These are phyloP conservation scores for Fusarium succisae DNA, from an alignment of 2,329 filamentous ascomycete genomes.

Conservation along the genomic window DNA sequence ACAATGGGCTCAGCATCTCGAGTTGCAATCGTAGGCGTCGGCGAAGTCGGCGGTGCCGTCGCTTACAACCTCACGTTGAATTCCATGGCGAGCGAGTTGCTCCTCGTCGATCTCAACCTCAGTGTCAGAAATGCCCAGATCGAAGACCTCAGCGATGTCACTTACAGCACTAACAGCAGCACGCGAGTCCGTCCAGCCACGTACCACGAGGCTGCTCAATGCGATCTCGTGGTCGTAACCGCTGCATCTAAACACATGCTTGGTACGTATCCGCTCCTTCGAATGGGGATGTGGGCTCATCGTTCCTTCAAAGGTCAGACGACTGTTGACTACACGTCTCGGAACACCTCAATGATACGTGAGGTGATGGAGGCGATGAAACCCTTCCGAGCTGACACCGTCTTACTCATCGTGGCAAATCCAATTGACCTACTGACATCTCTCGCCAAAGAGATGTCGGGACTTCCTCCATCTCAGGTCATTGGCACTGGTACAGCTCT, in stretches of 20 bases:
- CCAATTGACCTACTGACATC: conserved; percentile 65
- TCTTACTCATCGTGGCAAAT: conserved; percentile 63
- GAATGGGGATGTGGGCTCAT: background rate
- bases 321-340: conserved; percentile 42
- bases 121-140: too few relatives aligned
- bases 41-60: too few relatives aligned
- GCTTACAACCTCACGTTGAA: too few relatives aligned
- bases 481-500: conserved; percentile 63
- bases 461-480: conserved; percentile 59
- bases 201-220: conserved; percentile 15
- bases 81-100: too few relatives aligned
- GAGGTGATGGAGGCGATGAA: conserved; percentile 59
- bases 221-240: conserved; percentile 64
- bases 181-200: too few relatives aligned
- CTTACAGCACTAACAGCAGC: too few relatives aligned
- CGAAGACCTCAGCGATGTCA: too few relatives aligned
- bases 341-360: conserved; percentile 58
- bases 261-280: conserved; percentile 34
- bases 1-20: too few relatives aligned
- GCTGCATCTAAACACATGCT: conserved; percentile 59
- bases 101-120: too few relatives aligned
- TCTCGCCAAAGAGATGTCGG: conserved; percentile 57
- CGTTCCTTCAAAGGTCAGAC: conserved; percentile 24
- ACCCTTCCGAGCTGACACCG: conserved; percentile 57
- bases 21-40: too few relatives aligned